phyloP scores from a whole-genome alignment of 345 rosid genomes.

The Eucalyptus sp. region DNA sequence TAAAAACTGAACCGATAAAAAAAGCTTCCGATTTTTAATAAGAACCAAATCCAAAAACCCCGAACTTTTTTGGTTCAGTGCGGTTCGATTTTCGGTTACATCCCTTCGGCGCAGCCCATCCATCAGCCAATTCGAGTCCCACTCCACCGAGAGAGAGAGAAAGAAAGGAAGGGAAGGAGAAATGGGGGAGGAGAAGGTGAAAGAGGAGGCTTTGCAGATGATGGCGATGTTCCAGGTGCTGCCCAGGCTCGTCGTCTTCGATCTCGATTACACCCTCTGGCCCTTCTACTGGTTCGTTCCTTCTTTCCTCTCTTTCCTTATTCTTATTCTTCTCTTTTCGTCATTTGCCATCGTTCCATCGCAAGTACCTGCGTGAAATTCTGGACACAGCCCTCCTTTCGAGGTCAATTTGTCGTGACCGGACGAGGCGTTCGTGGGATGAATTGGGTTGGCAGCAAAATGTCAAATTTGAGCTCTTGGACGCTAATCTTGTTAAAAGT shows the following conservation, averaged over 20 bases:
- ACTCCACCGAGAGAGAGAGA: not conserved
- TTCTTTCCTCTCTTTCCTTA: not conserved
- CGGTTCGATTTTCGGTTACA: too few relatives aligned
- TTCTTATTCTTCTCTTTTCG: not conserved
- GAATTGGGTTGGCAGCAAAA: not conserved
- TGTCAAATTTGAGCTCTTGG: not conserved
- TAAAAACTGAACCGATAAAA: too few relatives aligned
- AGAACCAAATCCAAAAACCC: too few relatives aligned
- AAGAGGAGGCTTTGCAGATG: constrained; percentile 24
- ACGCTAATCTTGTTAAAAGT: not conserved
- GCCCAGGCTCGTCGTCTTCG: constrained; percentile 49
- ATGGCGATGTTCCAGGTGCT: constrained; percentile 17
- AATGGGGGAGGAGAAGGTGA: constrained; percentile 20
- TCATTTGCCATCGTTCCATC: not conserved
- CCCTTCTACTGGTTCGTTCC: constrained; percentile 45
- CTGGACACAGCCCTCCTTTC: not conserved
- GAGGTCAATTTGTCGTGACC: not conserved
- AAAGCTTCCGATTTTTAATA: too few relatives aligned
- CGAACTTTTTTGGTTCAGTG: accelerated
- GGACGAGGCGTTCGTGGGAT: not conserved
- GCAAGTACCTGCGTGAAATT: not conserved
- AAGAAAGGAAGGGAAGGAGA: accelerated
- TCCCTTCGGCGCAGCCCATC: too few relatives aligned
- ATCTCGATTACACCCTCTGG: constrained; percentile 64
- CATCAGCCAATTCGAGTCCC: too few relatives aligned